Conservation (phyloP, 2,329 filamentous ascomycete genomes). For the Trichoderma brevicompactum region DNA sequence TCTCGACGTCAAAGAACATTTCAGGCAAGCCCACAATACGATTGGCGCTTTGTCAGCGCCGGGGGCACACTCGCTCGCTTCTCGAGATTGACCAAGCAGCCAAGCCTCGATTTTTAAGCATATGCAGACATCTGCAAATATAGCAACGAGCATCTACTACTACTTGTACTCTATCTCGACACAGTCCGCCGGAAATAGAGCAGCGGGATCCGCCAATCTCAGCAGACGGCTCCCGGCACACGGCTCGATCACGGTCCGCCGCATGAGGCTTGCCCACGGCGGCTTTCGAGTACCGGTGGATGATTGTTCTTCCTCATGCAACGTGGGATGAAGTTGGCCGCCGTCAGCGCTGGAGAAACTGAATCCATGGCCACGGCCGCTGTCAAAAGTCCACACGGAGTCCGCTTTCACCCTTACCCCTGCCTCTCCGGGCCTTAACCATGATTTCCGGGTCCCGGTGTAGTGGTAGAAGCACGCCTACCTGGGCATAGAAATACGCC, state of each 20-base stretch:
- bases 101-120: neutral
- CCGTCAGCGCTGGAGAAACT: constrained; percentile 2
- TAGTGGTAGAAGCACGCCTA: neutral
- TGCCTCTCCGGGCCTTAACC: neutral
- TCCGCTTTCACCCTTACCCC: neutral
- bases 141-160: neutral
- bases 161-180: neutral
- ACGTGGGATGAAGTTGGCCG: constrained; percentile 1
- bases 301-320: neutral
- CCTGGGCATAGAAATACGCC: neutral
- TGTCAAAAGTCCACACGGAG: neutral
- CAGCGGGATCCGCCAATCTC: neutral
- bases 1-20: neutral
- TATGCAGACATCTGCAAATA: neutral
- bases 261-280: neutral
- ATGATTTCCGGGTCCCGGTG: neutral
- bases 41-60: constrained; percentile 10
- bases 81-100: neutral
- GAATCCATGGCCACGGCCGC: neutral
- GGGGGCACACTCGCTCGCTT: neutral
- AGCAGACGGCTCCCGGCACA: neutral
- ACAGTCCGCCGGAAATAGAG: neutral
- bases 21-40: neutral
- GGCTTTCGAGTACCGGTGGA: neutral
- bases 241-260: neutral